Percentiles rank a stretch among this genome's conserved stretches.
These are phyloP conservation scores for Cryomyces antarcticus DNA, from an alignment of 495 filamentous ascomycete species.

Conservation along the genomic window DNA sequence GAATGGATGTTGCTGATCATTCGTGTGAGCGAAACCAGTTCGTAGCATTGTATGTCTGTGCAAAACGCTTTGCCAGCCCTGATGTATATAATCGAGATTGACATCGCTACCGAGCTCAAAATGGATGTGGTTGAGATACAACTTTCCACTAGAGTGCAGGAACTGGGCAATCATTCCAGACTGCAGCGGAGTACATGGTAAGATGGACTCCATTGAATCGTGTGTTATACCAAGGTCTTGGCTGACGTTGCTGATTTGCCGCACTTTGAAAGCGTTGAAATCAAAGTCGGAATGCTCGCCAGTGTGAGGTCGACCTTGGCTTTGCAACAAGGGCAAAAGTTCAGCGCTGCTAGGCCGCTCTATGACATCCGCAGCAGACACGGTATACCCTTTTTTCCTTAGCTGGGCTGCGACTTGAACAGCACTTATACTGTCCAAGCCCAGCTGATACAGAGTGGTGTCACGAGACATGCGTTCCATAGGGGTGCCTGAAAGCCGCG, in stretches of 20 bases:
- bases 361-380: conserved; percentile 49
- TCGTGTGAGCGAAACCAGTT: conserved; percentile 16
- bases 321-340: conserved; percentile 19
- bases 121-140: conserved; percentile 42
- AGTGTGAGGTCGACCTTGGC: neutral
- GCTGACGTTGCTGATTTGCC: conserved; percentile 14
- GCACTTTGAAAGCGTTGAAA: conserved; percentile 23
- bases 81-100: conserved; percentile 1
- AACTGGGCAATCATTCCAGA: conserved; percentile 42
- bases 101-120: conserved; percentile 19
- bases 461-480: conserved; percentile 6
- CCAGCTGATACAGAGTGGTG: conserved; percentile 22
- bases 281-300: conserved; percentile 1
- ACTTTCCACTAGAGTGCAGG: conserved; percentile 27
- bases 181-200: conserved; percentile 46
- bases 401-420: conserved; percentile 19
- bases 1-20: conserved; percentile 28
- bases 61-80: conserved; percentile 13
- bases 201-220: conserved; percentile 21
- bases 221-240: neutral
- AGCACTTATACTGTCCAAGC: conserved; percentile 25
- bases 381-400: conserved; percentile 14
- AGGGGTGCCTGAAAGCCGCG: conserved; percentile 24
- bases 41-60: conserved; percentile 17
- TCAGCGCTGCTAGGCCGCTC: conserved; percentile 32